These are phyloP conservation scores for Kalmusia sp. DNA, from an alignment of 2,329 filamentous ascomycete genomes.

Conservation along the genomic window DNA sequence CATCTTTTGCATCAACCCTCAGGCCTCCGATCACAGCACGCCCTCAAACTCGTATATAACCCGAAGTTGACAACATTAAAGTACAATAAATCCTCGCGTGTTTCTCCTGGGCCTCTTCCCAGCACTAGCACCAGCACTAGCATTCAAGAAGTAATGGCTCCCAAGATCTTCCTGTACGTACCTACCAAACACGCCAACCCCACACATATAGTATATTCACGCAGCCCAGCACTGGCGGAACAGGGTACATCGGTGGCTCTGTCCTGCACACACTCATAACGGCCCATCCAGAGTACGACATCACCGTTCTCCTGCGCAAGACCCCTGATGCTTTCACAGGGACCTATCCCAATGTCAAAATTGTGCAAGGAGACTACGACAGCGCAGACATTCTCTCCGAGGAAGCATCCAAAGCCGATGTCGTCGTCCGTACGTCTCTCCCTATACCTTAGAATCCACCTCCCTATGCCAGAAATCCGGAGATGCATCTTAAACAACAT, in stretches of 20 bases:
- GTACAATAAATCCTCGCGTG: background rate
- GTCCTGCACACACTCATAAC: conserved; percentile 55
- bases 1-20: background rate
- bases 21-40: background rate
- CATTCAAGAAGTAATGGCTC: conserved; percentile 26
- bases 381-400: conserved; percentile 52
- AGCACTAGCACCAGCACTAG: background rate
- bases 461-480: too few species aligned
- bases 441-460: background rate
- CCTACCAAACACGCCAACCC: background rate
- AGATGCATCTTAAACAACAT: too few species aligned
- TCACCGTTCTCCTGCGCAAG: conserved; percentile 55
- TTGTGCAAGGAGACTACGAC: conserved; percentile 59
- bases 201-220: background rate
- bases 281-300: conserved; percentile 55
- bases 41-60: background rate
- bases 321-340: conserved; percentile 33
- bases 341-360: conserved; percentile 50
- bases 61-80: too few species aligned
- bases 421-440: conserved; percentile 51
- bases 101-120: too few species aligned
- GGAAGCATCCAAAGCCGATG: conserved; percentile 56
- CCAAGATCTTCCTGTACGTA: conserved; percentile 40
- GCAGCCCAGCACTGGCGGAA: conserved; percentile 54
- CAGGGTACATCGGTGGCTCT: conserved; percentile 63